Percentiles rank a stretch among this genome's conserved stretches.
Evolutionary conservation across 2,329 filamentous ascomycete species (phyloP).

Genomic region (Endocalyx cinctus): DNA sequence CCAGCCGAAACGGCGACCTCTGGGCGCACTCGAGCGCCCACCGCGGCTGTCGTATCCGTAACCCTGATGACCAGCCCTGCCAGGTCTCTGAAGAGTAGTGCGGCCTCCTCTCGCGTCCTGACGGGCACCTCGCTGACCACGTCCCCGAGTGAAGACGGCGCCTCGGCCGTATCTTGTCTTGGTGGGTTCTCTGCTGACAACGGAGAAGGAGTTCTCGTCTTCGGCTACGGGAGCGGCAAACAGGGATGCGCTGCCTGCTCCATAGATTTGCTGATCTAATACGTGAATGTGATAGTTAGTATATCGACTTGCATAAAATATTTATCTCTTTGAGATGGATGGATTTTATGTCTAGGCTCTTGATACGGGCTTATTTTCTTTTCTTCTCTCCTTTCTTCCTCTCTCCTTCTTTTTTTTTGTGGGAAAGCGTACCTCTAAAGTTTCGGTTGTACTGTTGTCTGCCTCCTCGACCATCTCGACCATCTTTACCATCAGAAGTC

Average conservation of each 20-base stretch:
- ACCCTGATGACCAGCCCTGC: constrained; percentile 61
- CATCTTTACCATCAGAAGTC: constrained; percentile 85
- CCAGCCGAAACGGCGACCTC: constrained; percentile 91
- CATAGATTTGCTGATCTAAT: constrained; percentile 93
- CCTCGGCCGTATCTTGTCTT: constrained; percentile 88
- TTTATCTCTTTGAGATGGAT: too few relatives aligned
- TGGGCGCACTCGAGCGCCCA: constrained; percentile 64
- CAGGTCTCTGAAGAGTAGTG: constrained; percentile 64
- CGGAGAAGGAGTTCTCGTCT: constrained; percentile 95
- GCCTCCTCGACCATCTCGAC: constrained; percentile 65
- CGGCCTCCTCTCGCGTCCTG: constrained; percentile 56
- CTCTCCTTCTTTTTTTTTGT: too few relatives aligned
- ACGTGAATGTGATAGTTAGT: constrained; percentile 14
- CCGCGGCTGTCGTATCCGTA: constrained; percentile 69
- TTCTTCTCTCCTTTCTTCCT: too few relatives aligned
- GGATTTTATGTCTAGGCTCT: too few relatives aligned
- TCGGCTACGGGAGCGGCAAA: constrained; percentile 91
- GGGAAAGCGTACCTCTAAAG: constrained; percentile 73
- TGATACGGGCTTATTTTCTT: too few relatives aligned
- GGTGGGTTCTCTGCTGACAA: constrained; percentile 87
- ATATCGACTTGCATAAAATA: too few relatives aligned
- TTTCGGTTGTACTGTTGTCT: constrained; percentile 88
- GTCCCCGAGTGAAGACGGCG: constrained; percentile 82
- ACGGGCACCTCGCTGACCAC: constrained; percentile 72
- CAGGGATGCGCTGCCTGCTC: constrained; percentile 76